Base-by-base conservation (phyloP, 148 eudicot genomes). In the Pouteria glomerata region DNA sequence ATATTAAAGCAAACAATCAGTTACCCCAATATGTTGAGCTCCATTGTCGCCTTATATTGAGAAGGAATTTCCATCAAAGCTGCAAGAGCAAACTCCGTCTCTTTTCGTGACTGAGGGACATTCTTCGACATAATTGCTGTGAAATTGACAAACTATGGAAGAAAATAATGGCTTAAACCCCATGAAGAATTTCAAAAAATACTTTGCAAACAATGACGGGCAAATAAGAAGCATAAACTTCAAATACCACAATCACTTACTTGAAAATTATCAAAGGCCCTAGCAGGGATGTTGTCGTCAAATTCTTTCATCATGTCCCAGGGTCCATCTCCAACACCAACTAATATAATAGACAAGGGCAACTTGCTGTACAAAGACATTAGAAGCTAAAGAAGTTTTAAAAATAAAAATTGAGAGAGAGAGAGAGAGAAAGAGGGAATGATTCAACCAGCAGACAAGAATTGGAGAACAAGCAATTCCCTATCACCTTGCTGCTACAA, bases 261-360 rank as follows among this genome's bases (percentile, higher is more conserved):
- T 95, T 95, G 99, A 76, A 95, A 95, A 81, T 95, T 95, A 76
- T 95, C 99, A 34, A 95, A 95, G 72, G 83, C 92, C 24, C 99
- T 84, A 29, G 97, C 86, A 70, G 97, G 97, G 59, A 95, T 91
- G 66, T 95, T 95, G 80, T 92, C 99, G 66, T 92, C 99, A 71
- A 95, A 95, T 72, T 95, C 97, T 80, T 77, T 86, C 99, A 95
- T 95, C 92, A 81, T 92, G 78, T 95, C 99, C 99, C 97, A 95
- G 8, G 99, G 97, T 24, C 99, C 99, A 84, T 95, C 99, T 71
- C 97, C 99, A 45, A 95, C 99, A 71, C 99, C 99, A 73, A 95
- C 99, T 77, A 95, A 77, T 72, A 95, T 79, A 76, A 95, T 92
- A 57, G 99, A 95, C 47, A 95, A 85, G 57, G 99, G 97, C 63